Percentiles rank a stretch among this genome's conserved stretches.
phyloP scores from a whole-genome alignment of 495 filamentous ascomycete genomes.

The Darksidea phi region DNA sequence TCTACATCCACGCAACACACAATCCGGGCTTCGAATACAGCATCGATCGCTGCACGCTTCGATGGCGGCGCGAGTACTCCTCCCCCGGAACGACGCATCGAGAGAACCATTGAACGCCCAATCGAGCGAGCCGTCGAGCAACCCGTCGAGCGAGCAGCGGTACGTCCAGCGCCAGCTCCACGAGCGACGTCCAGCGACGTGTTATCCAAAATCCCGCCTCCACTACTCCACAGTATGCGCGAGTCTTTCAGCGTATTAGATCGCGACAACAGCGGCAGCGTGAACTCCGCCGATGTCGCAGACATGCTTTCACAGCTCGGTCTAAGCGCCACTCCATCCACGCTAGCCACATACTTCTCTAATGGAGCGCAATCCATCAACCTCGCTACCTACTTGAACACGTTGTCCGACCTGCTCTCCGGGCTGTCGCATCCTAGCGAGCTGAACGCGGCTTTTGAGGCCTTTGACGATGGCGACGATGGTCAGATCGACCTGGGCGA shows the following conservation, averaged over 20 bases:
- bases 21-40: constrained; percentile 16
- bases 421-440: constrained; percentile 72
- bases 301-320: constrained; percentile 77
- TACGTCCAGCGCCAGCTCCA: background rate
- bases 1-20: constrained; percentile 25
- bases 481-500: constrained; percentile 85
- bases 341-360: constrained; percentile 78
- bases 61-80: constrained; percentile 12
- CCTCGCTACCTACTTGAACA: constrained; percentile 79
- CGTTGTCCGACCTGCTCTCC: constrained; percentile 68
- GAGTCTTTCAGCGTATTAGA: constrained; percentile 88
- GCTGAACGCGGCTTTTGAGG: constrained; percentile 80
- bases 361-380: constrained; percentile 73
- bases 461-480: constrained; percentile 93
- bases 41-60: constrained; percentile 21
- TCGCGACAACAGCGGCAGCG: constrained; percentile 70
- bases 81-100: constrained; percentile 1
- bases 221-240: constrained; percentile 55
- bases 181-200: constrained; percentile 31
- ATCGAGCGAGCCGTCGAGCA: background rate
- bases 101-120: constrained; percentile 1
- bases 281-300: constrained; percentile 73
- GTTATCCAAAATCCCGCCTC: constrained; percentile 37
- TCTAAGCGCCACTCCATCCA: constrained; percentile 55
- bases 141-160: background rate